Percentiles rank a stretch among this genome's conserved stretches.
Conservation (phyloP, 192 early-diverging fungal genomes). For the Coemansia sp. region DNA sequence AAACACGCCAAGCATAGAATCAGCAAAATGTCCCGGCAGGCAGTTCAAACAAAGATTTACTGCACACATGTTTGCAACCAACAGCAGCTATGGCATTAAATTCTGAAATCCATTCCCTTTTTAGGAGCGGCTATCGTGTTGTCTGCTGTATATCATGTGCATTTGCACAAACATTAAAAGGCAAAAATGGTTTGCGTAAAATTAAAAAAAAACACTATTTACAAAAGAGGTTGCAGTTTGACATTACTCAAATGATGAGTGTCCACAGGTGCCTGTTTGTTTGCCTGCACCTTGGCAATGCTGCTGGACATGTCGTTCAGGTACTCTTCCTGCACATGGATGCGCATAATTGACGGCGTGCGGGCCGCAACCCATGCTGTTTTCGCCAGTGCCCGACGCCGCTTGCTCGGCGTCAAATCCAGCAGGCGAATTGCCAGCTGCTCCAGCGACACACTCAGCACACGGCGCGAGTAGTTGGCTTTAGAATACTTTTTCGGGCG, state of each 20-base stretch:
- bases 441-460: constrained; percentile 15
- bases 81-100: too few species aligned
- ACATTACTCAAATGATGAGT: background rate
- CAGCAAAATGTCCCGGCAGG: too few species aligned
- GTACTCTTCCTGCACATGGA: constrained; percentile 13
- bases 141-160: too few species aligned
- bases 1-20: too few species aligned
- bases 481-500: constrained; percentile 16
- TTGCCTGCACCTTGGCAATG: background rate
- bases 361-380: constrained; percentile 20
- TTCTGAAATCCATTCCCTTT: too few species aligned
- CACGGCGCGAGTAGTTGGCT: background rate
- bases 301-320: constrained; percentile 6
- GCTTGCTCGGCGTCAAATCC: background rate
- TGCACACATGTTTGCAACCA: too few species aligned
- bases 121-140: too few species aligned
- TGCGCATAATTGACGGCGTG: constrained; percentile 17
- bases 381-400: constrained; percentile 19
- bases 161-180: background rate
- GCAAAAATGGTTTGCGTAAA: background rate
- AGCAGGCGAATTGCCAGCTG: constrained; percentile 7
- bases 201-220: background rate
- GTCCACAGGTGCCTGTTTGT: constrained; percentile 6
- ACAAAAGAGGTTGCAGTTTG: background rate
- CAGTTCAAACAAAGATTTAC: too few species aligned